Base-by-base conservation (phyloP, 2,329 filamentous ascomycete species). In the Pestalotiopsis sp. region DNA sequence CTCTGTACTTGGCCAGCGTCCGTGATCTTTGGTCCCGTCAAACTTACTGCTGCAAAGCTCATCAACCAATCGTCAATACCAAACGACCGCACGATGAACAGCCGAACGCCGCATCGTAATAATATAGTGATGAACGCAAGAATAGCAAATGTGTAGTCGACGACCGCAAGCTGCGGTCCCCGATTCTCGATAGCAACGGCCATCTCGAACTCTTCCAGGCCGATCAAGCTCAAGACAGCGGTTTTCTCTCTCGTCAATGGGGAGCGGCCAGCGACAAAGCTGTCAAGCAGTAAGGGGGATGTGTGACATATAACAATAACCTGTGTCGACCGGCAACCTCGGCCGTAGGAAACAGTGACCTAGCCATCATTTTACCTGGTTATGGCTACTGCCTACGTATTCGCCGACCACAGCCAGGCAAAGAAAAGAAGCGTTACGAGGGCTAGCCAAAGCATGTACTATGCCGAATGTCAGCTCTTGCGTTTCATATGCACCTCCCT, bases 1-100 rank as follows among this genome's bases (percentile, higher is more conserved):
- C 17, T n/a, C 17, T 39, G 4, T n/a, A 17, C 11, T 9, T 17
- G 30, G 10, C 44, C 7, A n/a, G 40, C 57, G 5, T n/a, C 9
- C 1, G 11, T 20, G 4, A 39, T 40, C 10, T 14, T 22, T 35
- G 5, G 14, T 39, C 2, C 14, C 26, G 9, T 26, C 1, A 1
- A 7, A 30, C 66, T 22, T 68, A 68, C 66, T 22, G 63, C 58
- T 14, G 67, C 67, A 17, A 64, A n/a, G 11, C 48, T 38, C 67
- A 68, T 68, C 11, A 66, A 44, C 52, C 52, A 66, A n/a, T 68
- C 67, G 58, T 68, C 67, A 20, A 65, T 3, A 11, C 67, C 67
- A 55, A 68, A 68, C 11, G 58, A 59, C 4, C 40, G 62, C 17
- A 66, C 48, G 6, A 68, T 57, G 20, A 63, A 63, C 3, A 63